Evolutionary conservation across 2,329 filamentous ascomycete genomes (phyloP).

Genomic region (Pseudopyrenochaeta lycopersici): DNA sequence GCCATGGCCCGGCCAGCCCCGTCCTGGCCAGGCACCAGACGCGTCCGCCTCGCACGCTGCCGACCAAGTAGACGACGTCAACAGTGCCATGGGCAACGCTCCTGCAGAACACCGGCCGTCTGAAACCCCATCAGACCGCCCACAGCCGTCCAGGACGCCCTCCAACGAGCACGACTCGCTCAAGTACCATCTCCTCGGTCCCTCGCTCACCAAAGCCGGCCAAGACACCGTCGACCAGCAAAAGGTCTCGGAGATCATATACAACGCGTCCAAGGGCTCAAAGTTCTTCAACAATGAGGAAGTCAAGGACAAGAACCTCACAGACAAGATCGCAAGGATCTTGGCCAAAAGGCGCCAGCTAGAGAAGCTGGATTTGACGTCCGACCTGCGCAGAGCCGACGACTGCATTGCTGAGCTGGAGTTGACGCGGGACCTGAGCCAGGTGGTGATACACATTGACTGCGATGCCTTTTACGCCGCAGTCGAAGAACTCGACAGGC

Average conservation of each 20-base stretch:
- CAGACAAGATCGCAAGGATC: constrained; percentile 84
- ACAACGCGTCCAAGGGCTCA: constrained; percentile 93
- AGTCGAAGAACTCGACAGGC: constrained; percentile 78
- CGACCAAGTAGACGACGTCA: neutral
- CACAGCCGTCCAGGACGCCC: constrained; percentile 22
- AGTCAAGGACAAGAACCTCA: constrained; percentile 79
- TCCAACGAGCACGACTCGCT: constrained; percentile 68
- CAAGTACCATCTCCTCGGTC: constrained; percentile 89
- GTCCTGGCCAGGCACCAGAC: constrained; percentile 23
- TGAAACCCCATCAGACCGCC: constrained; percentile 13
- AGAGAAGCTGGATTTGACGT: constrained; percentile 76
- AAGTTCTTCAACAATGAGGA: constrained; percentile 97
- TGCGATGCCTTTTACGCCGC: constrained; percentile 98
- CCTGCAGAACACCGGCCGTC: neutral
- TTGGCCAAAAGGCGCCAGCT: constrained; percentile 77
- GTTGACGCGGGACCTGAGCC: constrained; percentile 78
- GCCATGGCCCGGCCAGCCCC: constrained; percentile 15
- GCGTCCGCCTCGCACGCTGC: constrained; percentile 15
- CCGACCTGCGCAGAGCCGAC: constrained; percentile 79
- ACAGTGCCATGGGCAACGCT: neutral
- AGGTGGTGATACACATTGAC: constrained; percentile 89
- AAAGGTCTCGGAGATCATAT: constrained; percentile 96
- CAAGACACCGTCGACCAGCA: constrained; percentile 93
- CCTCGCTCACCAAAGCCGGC: constrained; percentile 91
- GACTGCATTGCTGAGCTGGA: constrained; percentile 84